Evolutionary conservation across 73 alveolate genomes (phyloP).

Genomic region (Paramecium sexaurelia): DNA sequence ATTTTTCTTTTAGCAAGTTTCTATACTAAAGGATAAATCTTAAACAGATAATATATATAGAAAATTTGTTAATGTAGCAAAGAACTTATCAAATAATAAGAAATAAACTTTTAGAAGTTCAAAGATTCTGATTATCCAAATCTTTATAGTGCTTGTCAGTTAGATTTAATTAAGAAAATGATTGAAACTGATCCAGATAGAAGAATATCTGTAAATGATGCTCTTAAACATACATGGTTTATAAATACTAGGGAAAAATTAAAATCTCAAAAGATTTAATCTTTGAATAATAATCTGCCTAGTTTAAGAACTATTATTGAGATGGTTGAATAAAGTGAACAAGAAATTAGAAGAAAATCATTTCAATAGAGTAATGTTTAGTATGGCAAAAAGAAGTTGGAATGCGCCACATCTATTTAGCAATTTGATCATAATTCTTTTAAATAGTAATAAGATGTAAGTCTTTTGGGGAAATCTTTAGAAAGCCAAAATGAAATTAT

Average conservation of each 20-base stretch:
- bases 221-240: slow-evolving; percentile 47
- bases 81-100: not conserved
- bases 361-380: not conserved
- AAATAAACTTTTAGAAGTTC: not conserved
- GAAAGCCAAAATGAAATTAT: slow-evolving; percentile 10
- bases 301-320: slow-evolving; percentile 24
- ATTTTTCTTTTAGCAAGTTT: not conserved
- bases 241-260: not conserved
- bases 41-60: not conserved
- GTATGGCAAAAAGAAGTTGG: not conserved
- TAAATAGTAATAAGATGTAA: not conserved
- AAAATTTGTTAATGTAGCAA: not conserved
- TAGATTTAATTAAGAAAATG: not conserved
- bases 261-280: not conserved
- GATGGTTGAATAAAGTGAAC: slow-evolving; percentile 28
- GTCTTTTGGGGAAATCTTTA: not conserved
- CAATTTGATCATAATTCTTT: not conserved
- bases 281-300: not conserved
- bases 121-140: not conserved
- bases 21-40: not conserved
- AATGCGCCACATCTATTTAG: not conserved
- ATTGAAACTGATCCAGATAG: not conserved
- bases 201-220: not conserved
- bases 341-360: not conserved
- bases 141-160: not conserved